phyloP scores from a whole-genome alignment of 352 stramenopile genomes.

The Globisporangium solare region DNA sequence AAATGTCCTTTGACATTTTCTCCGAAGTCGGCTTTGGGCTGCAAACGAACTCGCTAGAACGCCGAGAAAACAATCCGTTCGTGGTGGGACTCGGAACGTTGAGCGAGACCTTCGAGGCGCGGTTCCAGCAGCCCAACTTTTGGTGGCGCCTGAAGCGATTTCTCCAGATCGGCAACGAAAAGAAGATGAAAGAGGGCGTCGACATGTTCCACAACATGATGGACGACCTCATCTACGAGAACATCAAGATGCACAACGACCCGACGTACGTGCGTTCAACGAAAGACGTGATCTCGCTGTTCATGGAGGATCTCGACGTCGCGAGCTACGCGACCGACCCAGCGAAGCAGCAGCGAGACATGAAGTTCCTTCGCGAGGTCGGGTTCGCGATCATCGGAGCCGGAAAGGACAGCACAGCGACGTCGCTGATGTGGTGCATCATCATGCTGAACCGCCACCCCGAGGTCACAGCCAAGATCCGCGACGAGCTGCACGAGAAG shows the following conservation, averaged over 20 bases:
- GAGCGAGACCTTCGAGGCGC: conserved; percentile 10
- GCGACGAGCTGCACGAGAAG: conserved; percentile 40
- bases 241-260: conserved; percentile 24
- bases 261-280: not conserved
- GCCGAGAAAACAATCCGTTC: conserved; percentile 36
- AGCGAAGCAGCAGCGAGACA: conserved; percentile 17
- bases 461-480: conserved; percentile 35
- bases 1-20: conserved; percentile 53
- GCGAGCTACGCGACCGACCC: conserved; percentile 10
- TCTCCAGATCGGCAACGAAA: conserved; percentile 33
- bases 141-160: conserved; percentile 36
- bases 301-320: conserved; percentile 20
- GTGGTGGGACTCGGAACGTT: conserved; percentile 13
- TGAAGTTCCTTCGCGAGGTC: conserved; percentile 63
- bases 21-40: conserved; percentile 44
- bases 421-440: conserved; percentile 66
- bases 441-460: conserved; percentile 63
- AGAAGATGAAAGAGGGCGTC: conserved; percentile 32
- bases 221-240: conserved; percentile 43
- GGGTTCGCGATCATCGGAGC: conserved; percentile 64
- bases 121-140: conserved; percentile 29
- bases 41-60: conserved; percentile 36
- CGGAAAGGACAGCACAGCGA: conserved; percentile 73
- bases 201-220: conserved; percentile 40
- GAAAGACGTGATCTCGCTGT: conserved; percentile 26